Evolutionary conservation across 1,284 basidiomycete species (phyloP).

Genomic region (Pyrrhoderma lamaoense): DNA sequence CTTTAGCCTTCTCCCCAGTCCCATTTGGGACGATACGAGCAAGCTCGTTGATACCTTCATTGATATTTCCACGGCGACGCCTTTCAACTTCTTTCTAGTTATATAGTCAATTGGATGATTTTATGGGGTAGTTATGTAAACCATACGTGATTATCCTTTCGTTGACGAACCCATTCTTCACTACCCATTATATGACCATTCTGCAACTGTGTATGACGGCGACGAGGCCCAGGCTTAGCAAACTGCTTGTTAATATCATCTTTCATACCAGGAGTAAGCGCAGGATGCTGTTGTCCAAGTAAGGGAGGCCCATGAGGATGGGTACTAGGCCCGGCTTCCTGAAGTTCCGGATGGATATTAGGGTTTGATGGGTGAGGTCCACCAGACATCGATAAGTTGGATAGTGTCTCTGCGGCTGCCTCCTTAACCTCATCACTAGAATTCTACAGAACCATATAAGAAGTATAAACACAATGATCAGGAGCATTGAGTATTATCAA

Average conservation of each 20-base stretch:
- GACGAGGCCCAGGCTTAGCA: constrained; percentile 2
- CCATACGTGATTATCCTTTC: constrained; percentile 82
- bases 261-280: not conserved
- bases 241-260: not conserved
- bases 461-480: not conserved
- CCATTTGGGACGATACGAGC: constrained; percentile 84
- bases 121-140: constrained; percentile 13
- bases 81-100: constrained; percentile 94
- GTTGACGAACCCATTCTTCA: constrained; percentile 75
- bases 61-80: constrained; percentile 88
- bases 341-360: constrained; percentile 18
- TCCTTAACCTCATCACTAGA: constrained; percentile 42
- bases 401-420: constrained; percentile 54
- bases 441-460: constrained; percentile 19
- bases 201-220: constrained; percentile 9
- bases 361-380: constrained; percentile 15
- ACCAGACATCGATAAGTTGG: constrained; percentile 48
- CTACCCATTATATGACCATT: constrained; percentile 48
- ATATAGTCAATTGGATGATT: no score
- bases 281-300: constrained; percentile 9
- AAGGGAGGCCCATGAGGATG: constrained; percentile 18
- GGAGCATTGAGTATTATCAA: not conserved
- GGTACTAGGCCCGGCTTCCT: constrained; percentile 17
- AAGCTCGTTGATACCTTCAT: constrained; percentile 91
- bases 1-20: constrained; percentile 83